Evolutionary conservation across 2,329 filamentous ascomycete genomes (phyloP).

Genomic region (Thelonectria olida): DNA sequence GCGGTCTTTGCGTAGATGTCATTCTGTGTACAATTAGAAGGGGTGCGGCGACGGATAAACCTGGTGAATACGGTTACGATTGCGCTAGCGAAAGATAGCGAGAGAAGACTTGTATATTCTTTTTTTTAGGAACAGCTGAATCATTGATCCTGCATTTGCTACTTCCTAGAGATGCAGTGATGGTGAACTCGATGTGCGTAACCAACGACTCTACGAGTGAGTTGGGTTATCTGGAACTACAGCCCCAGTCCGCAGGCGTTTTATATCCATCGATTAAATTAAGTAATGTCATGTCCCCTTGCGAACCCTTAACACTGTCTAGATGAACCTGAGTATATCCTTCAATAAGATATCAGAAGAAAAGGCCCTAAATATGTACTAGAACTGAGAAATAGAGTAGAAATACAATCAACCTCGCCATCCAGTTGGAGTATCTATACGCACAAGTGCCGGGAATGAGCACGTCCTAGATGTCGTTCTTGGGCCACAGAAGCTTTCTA

Average conservation of each 20-base stretch:
- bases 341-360: no score
- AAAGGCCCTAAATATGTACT: neutral
- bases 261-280: no score
- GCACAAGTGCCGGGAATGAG: neutral
- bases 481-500: slow-evolving; percentile 80
- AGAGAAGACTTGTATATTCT: slow-evolving; percentile 1
- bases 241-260: no score
- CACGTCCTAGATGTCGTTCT: slow-evolving; percentile 52
- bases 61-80: neutral
- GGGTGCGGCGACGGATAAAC: neutral
- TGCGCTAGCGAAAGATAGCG: neutral
- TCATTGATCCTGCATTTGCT: neutral
- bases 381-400: neutral
- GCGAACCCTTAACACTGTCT: no score
- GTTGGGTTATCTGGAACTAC: no score
- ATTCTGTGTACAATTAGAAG: slow-evolving; percentile 16
- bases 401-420: neutral
- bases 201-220: no score
- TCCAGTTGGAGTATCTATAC: neutral
- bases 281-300: no score
- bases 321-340: no score
- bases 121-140: neutral
- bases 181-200: no score
- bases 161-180: no score
- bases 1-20: slow-evolving; percentile 4